Conservation (phyloP, 257 asterid genomes). For the Fraxinus cuspidata region DNA sequence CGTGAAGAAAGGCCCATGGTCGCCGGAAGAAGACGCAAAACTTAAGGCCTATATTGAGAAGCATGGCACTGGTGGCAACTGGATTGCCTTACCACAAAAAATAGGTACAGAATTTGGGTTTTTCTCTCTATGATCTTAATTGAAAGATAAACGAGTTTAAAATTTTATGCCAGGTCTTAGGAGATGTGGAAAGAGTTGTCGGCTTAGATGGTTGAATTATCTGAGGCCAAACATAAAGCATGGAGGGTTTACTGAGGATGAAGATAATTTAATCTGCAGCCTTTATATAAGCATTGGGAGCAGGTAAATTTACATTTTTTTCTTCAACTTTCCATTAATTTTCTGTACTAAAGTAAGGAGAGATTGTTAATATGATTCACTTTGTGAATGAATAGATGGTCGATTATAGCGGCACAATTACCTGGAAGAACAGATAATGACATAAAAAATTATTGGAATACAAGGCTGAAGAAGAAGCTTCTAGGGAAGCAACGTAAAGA, state of each 20-base stretch:
- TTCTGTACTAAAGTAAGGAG: background rate
- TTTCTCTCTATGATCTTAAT: background rate
- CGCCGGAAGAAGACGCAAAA: slow-evolving; percentile 43
- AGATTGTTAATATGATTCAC: background rate
- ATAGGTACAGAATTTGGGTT: slow-evolving; percentile 21
- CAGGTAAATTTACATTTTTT: slow-evolving; percentile 24
- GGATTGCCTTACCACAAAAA: slow-evolving; percentile 44
- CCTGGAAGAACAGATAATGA: slow-evolving; percentile 48
- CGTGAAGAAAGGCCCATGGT: slow-evolving; percentile 45
- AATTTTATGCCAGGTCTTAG: slow-evolving; percentile 28
- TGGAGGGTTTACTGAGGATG: slow-evolving; percentile 47
- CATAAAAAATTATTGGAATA: slow-evolving; percentile 46
- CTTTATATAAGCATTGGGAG: slow-evolving; percentile 41
- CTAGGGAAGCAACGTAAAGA: slow-evolving; percentile 29
- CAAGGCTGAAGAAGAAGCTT: slow-evolving; percentile 43
- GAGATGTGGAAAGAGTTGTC: slow-evolving; percentile 48
- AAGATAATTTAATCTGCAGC: slow-evolving; percentile 40
- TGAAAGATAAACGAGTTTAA: background rate
- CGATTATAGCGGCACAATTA: slow-evolving; percentile 41
- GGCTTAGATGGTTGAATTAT: slow-evolving; percentile 47
- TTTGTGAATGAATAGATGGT: slow-evolving; percentile 31
- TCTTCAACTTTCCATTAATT: background rate
- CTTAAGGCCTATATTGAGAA: slow-evolving; percentile 37
- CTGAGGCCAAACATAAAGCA: slow-evolving; percentile 45
- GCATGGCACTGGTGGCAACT: slow-evolving; percentile 45